Evolutionary conservation across 257 asterid species (phyloP), one percentile per base, ranked within the genome.

Genomic region (Solanum stenotomum): DNA sequence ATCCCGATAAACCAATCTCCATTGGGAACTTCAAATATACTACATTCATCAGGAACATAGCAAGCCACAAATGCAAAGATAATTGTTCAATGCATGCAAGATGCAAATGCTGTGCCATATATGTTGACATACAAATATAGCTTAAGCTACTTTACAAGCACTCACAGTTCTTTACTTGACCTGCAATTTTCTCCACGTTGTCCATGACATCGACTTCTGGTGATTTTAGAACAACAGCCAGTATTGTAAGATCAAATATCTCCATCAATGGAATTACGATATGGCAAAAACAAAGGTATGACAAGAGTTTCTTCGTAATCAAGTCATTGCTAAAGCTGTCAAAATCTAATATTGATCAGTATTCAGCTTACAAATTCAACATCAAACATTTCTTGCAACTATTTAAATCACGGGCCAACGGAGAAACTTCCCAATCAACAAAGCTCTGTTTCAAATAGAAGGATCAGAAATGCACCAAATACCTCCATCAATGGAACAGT

Each of bases 11-110:
- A 0, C 23, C n/a, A 88, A 40, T 40, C 85, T 44, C 85, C 38
- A 9, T 44, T 8, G 27, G 18, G 27, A 79, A 78, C 65, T 78
- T n/a, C n/a, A 78, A 75, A 31, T 22, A 20, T 10, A 35, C 14
- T 40, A 76, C 27, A 77, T n/a, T 13, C 35, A 16, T 40, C 61
- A 40, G 59, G 59, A 38, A 71, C 78, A 71, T 33, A 71, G 40
- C 13, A 71, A 71, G 78, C 22, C 25, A 71, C 42, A 31, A 15
- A 71, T 91, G 98, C 79, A 96, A 87, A 61, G 99, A 94, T 68
- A 94, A 89, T 38, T 93, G 96, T 88, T 95, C 99, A 37, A 95
- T 89, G 87, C 85, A 91, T 11, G 98, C 98, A 65, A 97, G 98
- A 29, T 97, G 96, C 77, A 79, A 27, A 44, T 44, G 67, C 0